A percentile compares a stretch with the other conserved stretches of the same genome.
Conservation (phyloP, 2,329 filamentous ascomycete species). For the Pyrenochaeta sp. region DNA sequence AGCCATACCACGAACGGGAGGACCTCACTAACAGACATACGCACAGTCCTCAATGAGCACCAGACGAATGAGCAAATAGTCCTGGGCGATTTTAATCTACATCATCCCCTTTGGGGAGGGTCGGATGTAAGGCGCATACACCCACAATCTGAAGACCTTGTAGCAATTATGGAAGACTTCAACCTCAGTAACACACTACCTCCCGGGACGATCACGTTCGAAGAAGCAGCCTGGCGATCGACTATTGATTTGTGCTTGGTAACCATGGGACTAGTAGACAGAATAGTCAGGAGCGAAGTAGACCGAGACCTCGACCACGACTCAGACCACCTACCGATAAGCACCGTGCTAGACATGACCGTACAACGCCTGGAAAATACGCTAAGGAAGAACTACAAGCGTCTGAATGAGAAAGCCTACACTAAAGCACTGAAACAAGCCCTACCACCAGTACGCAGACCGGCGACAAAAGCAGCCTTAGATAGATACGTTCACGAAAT, state of each 20-base stretch:
- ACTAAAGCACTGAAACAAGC: constrained; percentile 11
- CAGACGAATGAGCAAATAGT: constrained; percentile 8
- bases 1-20: constrained; percentile 5
- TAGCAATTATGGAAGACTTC: constrained; percentile 18
- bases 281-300: constrained; percentile 16
- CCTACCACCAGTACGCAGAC: constrained; percentile 16
- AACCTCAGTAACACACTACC: constrained; percentile 10
- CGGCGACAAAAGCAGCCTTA: constrained; percentile 12
- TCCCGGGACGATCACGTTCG: constrained; percentile 12
- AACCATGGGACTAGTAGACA: constrained; percentile 16
- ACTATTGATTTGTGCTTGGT: constrained; percentile 20
- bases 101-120: constrained; percentile 19
- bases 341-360: constrained; percentile 20
- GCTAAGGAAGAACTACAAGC: constrained; percentile 10
- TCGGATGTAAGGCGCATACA: constrained; percentile 9
- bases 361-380: constrained; percentile 1
- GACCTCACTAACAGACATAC: constrained; percentile 4
- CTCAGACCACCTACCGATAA: constrained; percentile 31
- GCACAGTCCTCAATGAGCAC: constrained; percentile 7
- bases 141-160: constrained; percentile 11
- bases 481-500: constrained; percentile 16
- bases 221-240: constrained; percentile 8
- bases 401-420: constrained; percentile 9
- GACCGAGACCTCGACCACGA: constrained; percentile 22
- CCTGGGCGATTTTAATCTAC: constrained; percentile 19